Percentiles rank a stretch among this genome's conserved stretches.
These are phyloP conservation scores for Blumeriella jaapii DNA, from an alignment of 2,329 filamentous ascomycete species.

Conservation along the genomic window DNA sequence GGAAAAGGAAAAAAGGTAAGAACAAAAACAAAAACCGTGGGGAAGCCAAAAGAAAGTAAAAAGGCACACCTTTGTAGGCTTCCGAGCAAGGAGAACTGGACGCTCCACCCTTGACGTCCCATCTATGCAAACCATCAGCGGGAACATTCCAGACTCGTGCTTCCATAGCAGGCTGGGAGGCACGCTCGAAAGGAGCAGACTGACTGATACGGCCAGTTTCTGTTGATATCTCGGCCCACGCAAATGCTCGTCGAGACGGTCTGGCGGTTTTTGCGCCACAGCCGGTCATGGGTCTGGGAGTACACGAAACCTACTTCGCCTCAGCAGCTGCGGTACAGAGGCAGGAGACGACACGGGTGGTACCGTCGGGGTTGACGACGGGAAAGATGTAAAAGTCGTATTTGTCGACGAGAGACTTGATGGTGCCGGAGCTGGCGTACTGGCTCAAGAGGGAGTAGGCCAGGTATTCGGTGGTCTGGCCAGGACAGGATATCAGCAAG, in stretches of 20 bases:
- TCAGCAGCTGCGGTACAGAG: not conserved
- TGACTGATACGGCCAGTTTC: slow-evolving; percentile 40
- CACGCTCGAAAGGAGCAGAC: too few species aligned
- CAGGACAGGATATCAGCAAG: not conserved
- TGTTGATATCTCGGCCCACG: slow-evolving; percentile 44
- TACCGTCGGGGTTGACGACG: slow-evolving; percentile 48
- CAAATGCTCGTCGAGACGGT: slow-evolving; percentile 30
- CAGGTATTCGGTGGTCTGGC: slow-evolving; percentile 36
- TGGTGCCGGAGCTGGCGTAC: slow-evolving; percentile 30
- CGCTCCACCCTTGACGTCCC: slow-evolving; percentile 35
- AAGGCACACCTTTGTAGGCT: slow-evolving; percentile 33
- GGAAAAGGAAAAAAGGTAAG: too few species aligned
- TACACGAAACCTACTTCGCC: slow-evolving; percentile 35
- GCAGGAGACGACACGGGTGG: not conserved
- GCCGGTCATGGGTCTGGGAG: slow-evolving; percentile 41
- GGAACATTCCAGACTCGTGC: not conserved
- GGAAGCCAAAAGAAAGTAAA: too few species aligned
- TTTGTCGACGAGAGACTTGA: slow-evolving; percentile 40
- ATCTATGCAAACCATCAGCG: slow-evolving; percentile 21
- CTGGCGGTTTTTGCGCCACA: slow-evolving; percentile 53
- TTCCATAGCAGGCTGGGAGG: too few species aligned
- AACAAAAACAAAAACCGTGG: too few species aligned
- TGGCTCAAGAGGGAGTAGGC: slow-evolving; percentile 37
- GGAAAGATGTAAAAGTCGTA: slow-evolving; percentile 58
- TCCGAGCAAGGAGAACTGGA: slow-evolving; percentile 41